phyloP scores from a whole-genome alignment of 768 basidiomycete genomes.

The Lactarius hengduanensis region DNA sequence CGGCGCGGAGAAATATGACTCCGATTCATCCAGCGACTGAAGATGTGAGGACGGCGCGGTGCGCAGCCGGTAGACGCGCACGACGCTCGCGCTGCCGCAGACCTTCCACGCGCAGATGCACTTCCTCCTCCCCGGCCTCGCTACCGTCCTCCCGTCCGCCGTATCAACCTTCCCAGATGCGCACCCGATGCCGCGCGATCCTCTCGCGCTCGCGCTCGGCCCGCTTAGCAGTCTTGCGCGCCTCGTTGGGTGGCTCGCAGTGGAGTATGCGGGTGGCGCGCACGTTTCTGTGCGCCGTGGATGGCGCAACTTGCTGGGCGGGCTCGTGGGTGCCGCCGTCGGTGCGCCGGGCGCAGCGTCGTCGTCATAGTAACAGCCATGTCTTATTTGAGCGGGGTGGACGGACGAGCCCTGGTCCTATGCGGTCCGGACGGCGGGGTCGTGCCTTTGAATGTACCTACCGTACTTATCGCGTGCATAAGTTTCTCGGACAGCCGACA shows the following conservation, averaged over 20 bases:
- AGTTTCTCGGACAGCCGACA: no score
- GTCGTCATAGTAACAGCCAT: not conserved
- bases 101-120: slow-evolving; percentile 62
- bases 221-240: slow-evolving; percentile 64
- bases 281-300: slow-evolving; percentile 43
- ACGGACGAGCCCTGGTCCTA: no score
- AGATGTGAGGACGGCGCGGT: slow-evolving; percentile 49
- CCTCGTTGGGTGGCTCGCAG: slow-evolving; percentile 75
- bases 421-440: no score
- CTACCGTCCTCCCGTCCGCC: not conserved
- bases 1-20: slow-evolving; percentile 2
- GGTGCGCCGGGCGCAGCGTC: not conserved
- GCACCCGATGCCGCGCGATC: slow-evolving; percentile 27
- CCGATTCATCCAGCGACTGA: not conserved
- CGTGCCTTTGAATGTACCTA: no score
- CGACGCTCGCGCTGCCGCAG: slow-evolving; percentile 54
- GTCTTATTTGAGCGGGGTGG: no score
- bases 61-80: slow-evolving; percentile 39
- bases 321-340: slow-evolving; percentile 45
- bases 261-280: slow-evolving; percentile 52
- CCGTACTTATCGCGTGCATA: not conserved
- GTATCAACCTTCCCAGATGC: not conserved
- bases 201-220: slow-evolving; percentile 67
- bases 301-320: slow-evolving; percentile 48
- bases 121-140: slow-evolving; percentile 53